Evolutionary conservation across 1,284 basidiomycete species (phyloP).

Genomic region (Nidula niveotomentosa): DNA sequence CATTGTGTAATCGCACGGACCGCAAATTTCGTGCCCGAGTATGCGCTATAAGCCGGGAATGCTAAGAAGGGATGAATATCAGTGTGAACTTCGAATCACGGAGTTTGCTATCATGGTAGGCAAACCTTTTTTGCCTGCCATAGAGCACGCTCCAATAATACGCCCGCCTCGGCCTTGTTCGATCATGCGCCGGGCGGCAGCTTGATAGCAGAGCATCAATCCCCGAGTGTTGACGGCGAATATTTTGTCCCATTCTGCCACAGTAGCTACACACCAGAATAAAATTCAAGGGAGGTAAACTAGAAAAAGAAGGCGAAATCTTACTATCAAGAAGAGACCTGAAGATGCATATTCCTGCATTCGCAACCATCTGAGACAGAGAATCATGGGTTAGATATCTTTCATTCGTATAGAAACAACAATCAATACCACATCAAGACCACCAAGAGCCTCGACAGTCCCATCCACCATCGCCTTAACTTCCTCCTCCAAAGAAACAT

Average conservation of each 20-base stretch:
- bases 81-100: not conserved
- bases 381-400: not conserved
- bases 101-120: not conserved
- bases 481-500: constrained; percentile 1
- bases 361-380: constrained; percentile 2
- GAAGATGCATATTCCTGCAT: constrained; percentile 2
- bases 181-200: constrained; percentile 29
- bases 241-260: constrained; percentile 22
- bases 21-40: constrained; percentile 24
- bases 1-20: constrained; percentile 25
- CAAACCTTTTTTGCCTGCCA: not conserved
- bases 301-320: not conserved
- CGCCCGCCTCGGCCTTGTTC: constrained; percentile 30
- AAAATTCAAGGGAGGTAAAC: not conserved
- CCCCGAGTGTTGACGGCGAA: constrained; percentile 25
- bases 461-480: constrained; percentile 1
- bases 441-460: not conserved
- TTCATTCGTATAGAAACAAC: not conserved
- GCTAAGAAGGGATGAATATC: not conserved
- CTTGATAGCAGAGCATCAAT: constrained; percentile 27
- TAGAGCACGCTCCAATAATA: constrained; percentile 18
- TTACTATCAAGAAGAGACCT: not conserved
- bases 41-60: constrained; percentile 1
- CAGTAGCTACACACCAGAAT: constrained; percentile 11
- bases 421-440: constrained; percentile 1